Conservation (phyloP, 169 alveolate species). For the Eimeria sp. region DNA sequence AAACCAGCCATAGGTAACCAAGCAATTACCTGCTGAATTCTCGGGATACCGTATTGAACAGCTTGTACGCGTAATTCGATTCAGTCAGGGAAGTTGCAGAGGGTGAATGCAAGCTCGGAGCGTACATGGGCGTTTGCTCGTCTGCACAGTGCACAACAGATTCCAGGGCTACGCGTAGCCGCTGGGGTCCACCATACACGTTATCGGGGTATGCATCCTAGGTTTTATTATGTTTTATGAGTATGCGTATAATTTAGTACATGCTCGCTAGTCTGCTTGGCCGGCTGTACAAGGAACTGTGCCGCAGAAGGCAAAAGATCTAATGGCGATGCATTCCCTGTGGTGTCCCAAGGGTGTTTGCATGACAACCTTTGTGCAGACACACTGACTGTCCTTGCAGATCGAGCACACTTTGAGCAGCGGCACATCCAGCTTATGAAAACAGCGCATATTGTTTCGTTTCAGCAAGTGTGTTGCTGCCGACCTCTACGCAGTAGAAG, state of each 20-base stretch:
- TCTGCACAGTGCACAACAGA: neutral
- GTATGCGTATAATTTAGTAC: neutral
- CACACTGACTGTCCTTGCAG: neutral
- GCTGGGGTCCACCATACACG: neutral
- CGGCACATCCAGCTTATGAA: neutral
- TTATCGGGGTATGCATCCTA: neutral
- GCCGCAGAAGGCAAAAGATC: neutral
- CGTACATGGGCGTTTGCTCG: neutral
- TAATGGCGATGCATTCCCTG: neutral
- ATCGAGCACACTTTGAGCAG: neutral
- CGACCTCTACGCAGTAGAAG: neutral
- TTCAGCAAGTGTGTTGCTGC: neutral
- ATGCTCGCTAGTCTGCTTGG: neutral
- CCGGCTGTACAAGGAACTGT: neutral
- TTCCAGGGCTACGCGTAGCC: neutral
- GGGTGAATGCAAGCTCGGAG: neutral
- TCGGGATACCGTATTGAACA: neutral
- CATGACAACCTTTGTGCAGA: neutral
- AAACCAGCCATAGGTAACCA: neutral
- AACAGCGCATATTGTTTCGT: neutral
- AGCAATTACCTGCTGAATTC: neutral
- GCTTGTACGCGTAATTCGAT: neutral
- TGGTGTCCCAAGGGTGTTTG: neutral
- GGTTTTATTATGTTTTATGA: neutral
- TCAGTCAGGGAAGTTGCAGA: neutral